Base-by-base conservation (phyloP, 1,139 yeast genomes). In the Taphrina pruni region DNA sequence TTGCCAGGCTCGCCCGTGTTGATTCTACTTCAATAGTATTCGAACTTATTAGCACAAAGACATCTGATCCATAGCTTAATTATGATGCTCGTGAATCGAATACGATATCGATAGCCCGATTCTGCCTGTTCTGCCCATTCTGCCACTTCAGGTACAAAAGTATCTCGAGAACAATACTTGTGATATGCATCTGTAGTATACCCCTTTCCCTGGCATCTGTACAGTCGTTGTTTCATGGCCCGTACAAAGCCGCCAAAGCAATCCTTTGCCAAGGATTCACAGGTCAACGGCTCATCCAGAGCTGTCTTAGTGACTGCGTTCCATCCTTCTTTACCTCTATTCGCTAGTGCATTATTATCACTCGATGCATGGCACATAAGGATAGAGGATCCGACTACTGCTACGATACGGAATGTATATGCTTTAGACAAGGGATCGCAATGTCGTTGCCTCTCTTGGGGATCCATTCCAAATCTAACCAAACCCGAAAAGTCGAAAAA, bases 331-430 rank as follows among this genome's bases (percentile, higher is more conserved):
- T 87, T 88, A 35, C 81, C 84, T 60, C 83, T 83, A 75, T 83
- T 87, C 74, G 95, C 96, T 21, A 84, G 87, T 64, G 92, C 87
- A 0, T 80, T 86, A 36, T 85, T 87, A 54, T 88, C 92, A 2
- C 82, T 92, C 72, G 96, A 91, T 76, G 82, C 87, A 9, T 94
- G 90, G 75, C 87, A 87, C 74, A 80, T 92, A 61, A 84, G 88
- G 72, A 46, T 70, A n/a, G 89, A 90, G 2, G 88, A 85, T 74
- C 83, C 89, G 7, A 79, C 85, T 7, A 81, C 81, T 32, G 78
- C 82, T 58, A 77, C 82, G 71, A 77, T 83, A 8, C 77, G 82
- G 20, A 77, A 76, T 50, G 80, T 81, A 14, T 79, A 81, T 67
- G 77, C 81, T 36, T 81, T 90, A 65, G 90, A 86, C 58, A 86